Base-by-base conservation (phyloP, 805 yeast genomes). In the Wickerhamiella sorbophila region DNA sequence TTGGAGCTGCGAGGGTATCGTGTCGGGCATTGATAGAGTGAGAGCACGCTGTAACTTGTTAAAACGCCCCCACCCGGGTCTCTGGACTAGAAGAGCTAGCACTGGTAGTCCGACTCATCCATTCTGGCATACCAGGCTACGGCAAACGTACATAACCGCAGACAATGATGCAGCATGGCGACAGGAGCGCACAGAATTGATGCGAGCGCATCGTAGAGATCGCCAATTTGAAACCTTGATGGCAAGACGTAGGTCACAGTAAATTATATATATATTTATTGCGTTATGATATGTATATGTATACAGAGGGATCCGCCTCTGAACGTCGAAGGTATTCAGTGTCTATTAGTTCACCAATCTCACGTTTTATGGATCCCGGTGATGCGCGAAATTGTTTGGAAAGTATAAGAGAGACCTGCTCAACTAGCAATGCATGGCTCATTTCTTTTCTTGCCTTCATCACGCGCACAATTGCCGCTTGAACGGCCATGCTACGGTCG, bases 401-500 rank as follows among this genome's bases (percentile, higher is more conserved):
- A 5, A 94, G 74, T 54, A 83, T 93, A 41, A 82, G 79, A 47
- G 82, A 76, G 31, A 88, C 91, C 58, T 86, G 95, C 51, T 80
- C 83, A 29, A 86, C 77, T 54, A 88, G 70, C 39, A 75, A 75
- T 36, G 78, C 78, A 57, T 87, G 95, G 45, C 74, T 73, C 53
- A 85, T 65, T 37, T 69, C 69, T 58, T 85, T 82, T 56, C 95
- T 72, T 1, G 95, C 86, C 65, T 91, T 91, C 97, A 88, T 87
- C 54, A 88, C 80, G 54, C 97, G 72, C 26, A 88, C 96, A 61
- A 91, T 83, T 52, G 94, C 85, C 2, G 97, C 96, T 52, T 84
- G 81, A 51, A 87, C 68, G 62, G 77, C 77, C 55, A 81, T 75
- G 61, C 77, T 79, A 55, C 95, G 72, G 43, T 84, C 85, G 51